Percentiles rank a stretch among this genome's conserved stretches.
Conservation (phyloP, 1,284 basidiomycete species). For the Cryptococcus hybrid region DNA sequence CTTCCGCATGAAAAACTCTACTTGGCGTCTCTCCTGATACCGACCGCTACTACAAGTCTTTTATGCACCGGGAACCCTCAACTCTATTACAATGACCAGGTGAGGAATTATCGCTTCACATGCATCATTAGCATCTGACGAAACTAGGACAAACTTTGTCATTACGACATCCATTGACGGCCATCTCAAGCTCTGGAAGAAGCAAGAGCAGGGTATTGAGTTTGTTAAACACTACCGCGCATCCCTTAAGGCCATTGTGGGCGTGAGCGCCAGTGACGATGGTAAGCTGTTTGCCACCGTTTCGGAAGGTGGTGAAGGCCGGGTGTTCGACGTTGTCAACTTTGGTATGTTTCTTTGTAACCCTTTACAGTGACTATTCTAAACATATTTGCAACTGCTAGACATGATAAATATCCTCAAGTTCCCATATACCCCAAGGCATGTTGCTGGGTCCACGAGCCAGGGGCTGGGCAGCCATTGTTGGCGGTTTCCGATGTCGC, state of each 20-base stretch:
- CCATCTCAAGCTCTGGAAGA: conserved; percentile 98
- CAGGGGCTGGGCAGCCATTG: conserved; percentile 81
- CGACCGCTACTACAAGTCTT: conserved; percentile 94
- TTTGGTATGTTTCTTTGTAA: conserved; percentile 64
- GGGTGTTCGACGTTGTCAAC: conserved; percentile 97
- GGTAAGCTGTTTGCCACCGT: conserved; percentile 89
- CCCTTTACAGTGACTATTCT: not conserved
- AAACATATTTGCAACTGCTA: conserved; percentile 38
- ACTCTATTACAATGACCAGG: conserved; percentile 82
- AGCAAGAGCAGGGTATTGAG: conserved; percentile 87
- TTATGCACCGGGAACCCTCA: conserved; percentile 98
- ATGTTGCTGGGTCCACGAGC: conserved; percentile 89
- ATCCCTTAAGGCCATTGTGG: conserved; percentile 75
- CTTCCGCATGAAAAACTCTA: conserved; percentile 78
- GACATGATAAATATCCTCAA: conserved; percentile 99
- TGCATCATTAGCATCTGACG: not conserved
- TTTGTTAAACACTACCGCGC: conserved; percentile 94
- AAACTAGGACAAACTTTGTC: conserved; percentile 77
- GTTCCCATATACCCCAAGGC: conserved; percentile 74
- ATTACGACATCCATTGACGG: conserved; percentile 95
- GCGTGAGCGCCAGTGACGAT: conserved; percentile 84
- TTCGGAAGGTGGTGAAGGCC: conserved; percentile 78
- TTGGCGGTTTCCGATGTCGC: conserved; percentile 85
- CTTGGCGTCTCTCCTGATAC: conserved; percentile 83
- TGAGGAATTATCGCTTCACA: conserved; percentile 47